Evolutionary conservation across 2,329 filamentous ascomycete genomes (phyloP).

Genomic region (Clonostachys byssicola): DNA sequence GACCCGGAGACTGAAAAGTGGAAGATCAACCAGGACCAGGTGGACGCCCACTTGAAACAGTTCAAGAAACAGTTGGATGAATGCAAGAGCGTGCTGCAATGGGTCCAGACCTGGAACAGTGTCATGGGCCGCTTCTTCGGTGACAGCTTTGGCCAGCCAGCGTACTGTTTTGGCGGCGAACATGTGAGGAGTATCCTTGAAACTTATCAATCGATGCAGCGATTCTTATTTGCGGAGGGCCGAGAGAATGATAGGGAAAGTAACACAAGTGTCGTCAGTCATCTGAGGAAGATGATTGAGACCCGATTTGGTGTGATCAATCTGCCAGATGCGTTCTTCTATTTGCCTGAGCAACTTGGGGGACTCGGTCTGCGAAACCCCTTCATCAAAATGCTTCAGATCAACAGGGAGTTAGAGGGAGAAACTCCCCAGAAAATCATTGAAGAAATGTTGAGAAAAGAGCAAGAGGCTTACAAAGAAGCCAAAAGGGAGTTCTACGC

Average conservation of each 20-base stretch:
- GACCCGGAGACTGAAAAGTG: slow-evolving; percentile 33
- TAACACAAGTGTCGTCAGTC: slow-evolving; percentile 15
- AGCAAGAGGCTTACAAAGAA: not conserved
- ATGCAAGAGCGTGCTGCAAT: slow-evolving; percentile 37
- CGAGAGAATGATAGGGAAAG: slow-evolving; percentile 1
- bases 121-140: slow-evolving; percentile 40
- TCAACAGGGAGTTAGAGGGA: slow-evolving; percentile 16
- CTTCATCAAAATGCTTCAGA: slow-evolving; percentile 32
- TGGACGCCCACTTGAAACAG: slow-evolving; percentile 49
- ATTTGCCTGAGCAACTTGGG: slow-evolving; percentile 37
- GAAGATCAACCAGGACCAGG: slow-evolving; percentile 46
- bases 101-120: slow-evolving; percentile 37
- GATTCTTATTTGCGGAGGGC: slow-evolving; percentile 21
- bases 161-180: slow-evolving; percentile 36
- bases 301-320: slow-evolving; percentile 25
- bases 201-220: slow-evolving; percentile 34
- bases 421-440: not conserved
- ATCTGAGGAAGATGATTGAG: slow-evolving; percentile 20
- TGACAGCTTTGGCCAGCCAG: slow-evolving; percentile 37
- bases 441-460: not conserved
- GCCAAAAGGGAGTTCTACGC: not conserved
- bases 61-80: slow-evolving; percentile 47
- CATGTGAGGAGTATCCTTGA: slow-evolving; percentile 36
- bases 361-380: slow-evolving; percentile 41
- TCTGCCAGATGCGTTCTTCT: slow-evolving; percentile 40